Evolutionary conservation across 805 yeast species (phyloP).

Genomic region (Komagataella pastoris): DNA sequence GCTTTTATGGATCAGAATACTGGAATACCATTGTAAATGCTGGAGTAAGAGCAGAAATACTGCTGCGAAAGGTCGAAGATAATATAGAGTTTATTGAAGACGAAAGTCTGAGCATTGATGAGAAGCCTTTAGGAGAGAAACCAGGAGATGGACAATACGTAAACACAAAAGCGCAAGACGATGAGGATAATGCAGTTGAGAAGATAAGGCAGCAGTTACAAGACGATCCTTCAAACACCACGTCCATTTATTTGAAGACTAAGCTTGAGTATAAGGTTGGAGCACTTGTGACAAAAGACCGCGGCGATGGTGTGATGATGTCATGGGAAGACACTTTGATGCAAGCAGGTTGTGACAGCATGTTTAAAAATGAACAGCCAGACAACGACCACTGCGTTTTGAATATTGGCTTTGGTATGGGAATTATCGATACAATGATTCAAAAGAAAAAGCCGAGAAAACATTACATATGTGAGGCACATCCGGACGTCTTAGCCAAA

Average conservation of each 20-base stretch:
- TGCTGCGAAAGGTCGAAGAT: constrained; percentile 60
- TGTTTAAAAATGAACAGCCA: constrained; percentile 34
- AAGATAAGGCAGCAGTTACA: constrained; percentile 8
- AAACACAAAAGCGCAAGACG: constrained; percentile 3
- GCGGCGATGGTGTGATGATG: constrained; percentile 94
- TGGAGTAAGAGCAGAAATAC: constrained; percentile 81
- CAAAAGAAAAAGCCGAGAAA: constrained; percentile 41
- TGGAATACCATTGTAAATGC: constrained; percentile 56
- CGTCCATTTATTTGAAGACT: constrained; percentile 48
- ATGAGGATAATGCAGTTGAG: constrained; percentile 4
- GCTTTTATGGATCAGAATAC: constrained; percentile 21
- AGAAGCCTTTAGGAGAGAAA: constrained; percentile 7
- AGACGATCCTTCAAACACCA: constrained; percentile 51
- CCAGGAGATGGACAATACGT: not conserved
- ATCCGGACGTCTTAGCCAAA: constrained; percentile 73
- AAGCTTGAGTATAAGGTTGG: constrained; percentile 54
- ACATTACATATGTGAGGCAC: constrained; percentile 91
- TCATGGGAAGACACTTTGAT: constrained; percentile 83
- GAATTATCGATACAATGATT: constrained; percentile 77
- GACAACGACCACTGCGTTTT: constrained; percentile 35
- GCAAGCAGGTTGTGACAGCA: constrained; percentile 65
- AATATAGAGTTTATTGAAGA: constrained; percentile 49
- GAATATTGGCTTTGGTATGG: constrained; percentile 95
- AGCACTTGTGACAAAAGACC: constrained; percentile 58
- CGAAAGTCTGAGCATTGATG: constrained; percentile 7